Base-by-base conservation (phyloP, 257 asterid genomes). In the Nicotiana sylvestris region DNA sequence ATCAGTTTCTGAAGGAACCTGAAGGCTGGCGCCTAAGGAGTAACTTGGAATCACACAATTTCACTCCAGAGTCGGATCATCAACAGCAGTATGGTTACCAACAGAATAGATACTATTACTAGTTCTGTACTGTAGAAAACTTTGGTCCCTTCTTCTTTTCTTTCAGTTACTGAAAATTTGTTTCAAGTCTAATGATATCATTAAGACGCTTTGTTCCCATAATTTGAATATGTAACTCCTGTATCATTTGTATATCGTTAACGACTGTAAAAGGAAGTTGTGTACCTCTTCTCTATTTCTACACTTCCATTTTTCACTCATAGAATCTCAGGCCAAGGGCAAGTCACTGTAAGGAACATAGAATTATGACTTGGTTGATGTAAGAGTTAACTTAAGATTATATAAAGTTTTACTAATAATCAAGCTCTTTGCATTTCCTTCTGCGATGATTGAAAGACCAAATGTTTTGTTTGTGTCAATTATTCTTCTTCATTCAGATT, bases 1-100 rank as follows among this genome's bases (percentile, higher is more conserved):
- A 87, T 25, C 90, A 91, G 92, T 92, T 65, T 89, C 85, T 82
- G 82, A 85, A 81, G 37, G 93, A 91, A 85, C 97, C 98, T 1
- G 89, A 91, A 83, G 97, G 95, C 51, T 87, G 89, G 88, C 88
- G 88, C 32, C 83, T 92, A 67, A 84, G 87, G 85, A 83, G 37
- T 35, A 77, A 76, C 69, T 58, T 91, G 18, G 85, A 85, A 27
- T 95, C 98, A 16, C 66, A 56, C 74, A 66, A 83, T 72, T 77
- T 77, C 17, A 81, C 8, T 84, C 85, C 74, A 25, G 69, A 77
- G 55, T 27, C 66, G 27, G 82, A 27, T 46, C 76, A 30, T 8
- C 33, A 78, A 25, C 72, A 60, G 67, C 72, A 58, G 6, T 72
- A 72, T 46, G 61, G 10, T 72, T 72, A 72, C 79, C 79, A 72